Percentiles rank a stretch among this genome's conserved stretches.
These are phyloP conservation scores for Scheffersomyces amazonensis DNA, from an alignment of 805 yeast species.

Conservation along the genomic window DNA sequence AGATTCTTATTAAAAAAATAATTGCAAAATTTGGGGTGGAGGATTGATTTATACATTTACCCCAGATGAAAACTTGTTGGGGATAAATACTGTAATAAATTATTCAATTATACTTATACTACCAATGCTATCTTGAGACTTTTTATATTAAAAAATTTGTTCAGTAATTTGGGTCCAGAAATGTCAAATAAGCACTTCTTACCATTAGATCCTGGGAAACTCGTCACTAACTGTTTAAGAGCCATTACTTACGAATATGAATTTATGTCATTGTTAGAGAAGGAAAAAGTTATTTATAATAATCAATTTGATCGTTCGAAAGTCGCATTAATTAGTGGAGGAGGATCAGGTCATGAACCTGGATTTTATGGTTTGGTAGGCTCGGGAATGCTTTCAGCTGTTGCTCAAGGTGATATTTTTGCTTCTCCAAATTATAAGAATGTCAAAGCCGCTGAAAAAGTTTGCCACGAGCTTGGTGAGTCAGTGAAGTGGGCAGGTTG, in stretches of 20 bases:
- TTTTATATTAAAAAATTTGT: neutral
- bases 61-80: neutral
- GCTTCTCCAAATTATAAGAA: conserved; percentile 39
- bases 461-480: conserved; percentile 14
- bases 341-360: conserved; percentile 45
- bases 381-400: conserved; percentile 35
- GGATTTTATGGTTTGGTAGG: conserved; percentile 41
- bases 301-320: conserved; percentile 18
- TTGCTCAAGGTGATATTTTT: conserved; percentile 41
- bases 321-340: conserved; percentile 36
- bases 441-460: conserved; percentile 35
- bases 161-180: neutral
- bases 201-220: conserved; percentile 28
- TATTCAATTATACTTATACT: neutral
- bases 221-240: conserved; percentile 35
- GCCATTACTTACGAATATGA: conserved; percentile 40
- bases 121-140: neutral
- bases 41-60: neutral
- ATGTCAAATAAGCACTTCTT: conserved; percentile 37
- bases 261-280: conserved; percentile 29
- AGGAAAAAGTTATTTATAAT: conserved; percentile 38
- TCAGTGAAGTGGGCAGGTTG: conserved; percentile 26
- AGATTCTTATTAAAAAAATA: neutral
- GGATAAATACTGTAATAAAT: neutral
- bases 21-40: conserved; percentile 1